Evolutionary conservation across 257 asterid genomes (phyloP), one percentile per base, ranked within the genome.

Genomic region (Phtheirospermum japonicum): DNA sequence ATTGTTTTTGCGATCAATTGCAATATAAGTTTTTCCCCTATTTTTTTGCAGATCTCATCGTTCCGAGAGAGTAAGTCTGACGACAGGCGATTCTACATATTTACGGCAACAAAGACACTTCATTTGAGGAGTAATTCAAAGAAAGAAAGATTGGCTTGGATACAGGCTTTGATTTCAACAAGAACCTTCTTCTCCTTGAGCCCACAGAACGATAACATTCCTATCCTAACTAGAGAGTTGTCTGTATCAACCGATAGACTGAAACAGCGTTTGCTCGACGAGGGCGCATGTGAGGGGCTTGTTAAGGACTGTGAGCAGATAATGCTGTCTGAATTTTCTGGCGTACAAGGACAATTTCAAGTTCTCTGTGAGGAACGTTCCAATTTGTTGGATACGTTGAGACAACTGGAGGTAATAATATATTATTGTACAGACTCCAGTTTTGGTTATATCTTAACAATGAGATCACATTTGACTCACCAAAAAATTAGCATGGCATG

Each of bases 51-150:
- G 98, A 85, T 91, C 65, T 82, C 95, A 56, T 88, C 95, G 39
- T 91, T 86, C 71, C 94, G 96, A 18, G 98, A 91, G 80, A 91
- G 98, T 79, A 86, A 72, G 70, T 84, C 98, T 5, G 98, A 91
- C 57, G 89, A 84, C 31, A 72, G 84, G 80, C 80, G 95, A 51
- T 88, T 91, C 67, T 91, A 91, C 87, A 83, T 91, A 79, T 88
- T 88, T 73, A 91, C 97, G 26, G 80, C 95, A 30, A 88, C 98
- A 39, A 88, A 91, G 64, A 86, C 97, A 10, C 97, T 91, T 81
- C 98, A 91, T 76, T 76, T 91, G 30, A 73, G 95, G 80, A 88
- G 95, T 34, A 78, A 80, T 67, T 78, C 91, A 9, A 81, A 73
- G 72, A 84, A 77, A 75, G 95, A 88, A 73, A 82, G 96, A 76